Evolutionary conservation across 202 grass and related monocot species (phyloP).

Genomic region (Cymbopogon flexuosus): DNA sequence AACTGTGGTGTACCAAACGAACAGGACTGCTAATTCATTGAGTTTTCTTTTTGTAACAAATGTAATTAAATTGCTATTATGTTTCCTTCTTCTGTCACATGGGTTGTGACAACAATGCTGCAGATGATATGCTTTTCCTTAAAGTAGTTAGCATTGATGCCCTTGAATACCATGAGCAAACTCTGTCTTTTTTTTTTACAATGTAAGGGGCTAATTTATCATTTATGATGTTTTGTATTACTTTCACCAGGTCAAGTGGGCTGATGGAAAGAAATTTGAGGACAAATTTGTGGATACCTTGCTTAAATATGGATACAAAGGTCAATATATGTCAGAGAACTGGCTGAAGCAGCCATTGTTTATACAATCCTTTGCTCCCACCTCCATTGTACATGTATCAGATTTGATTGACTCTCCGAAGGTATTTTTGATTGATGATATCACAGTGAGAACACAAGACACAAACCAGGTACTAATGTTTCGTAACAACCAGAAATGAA

Average conservation of each 20-base stretch:
- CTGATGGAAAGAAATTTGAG: conserved; percentile 64
- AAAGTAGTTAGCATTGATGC: background rate
- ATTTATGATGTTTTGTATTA: conserved; percentile 20
- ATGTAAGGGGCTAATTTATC: background rate
- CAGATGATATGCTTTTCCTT: background rate
- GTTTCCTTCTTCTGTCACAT: conserved; percentile 2
- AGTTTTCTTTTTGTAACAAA: background rate
- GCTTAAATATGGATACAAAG: conserved; percentile 62
- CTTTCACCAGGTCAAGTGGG: conserved; percentile 57
- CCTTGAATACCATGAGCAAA: conserved; percentile 4
- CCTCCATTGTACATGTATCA: conserved; percentile 59
- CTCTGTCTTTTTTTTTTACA: background rate
- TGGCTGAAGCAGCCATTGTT: conserved; percentile 74
- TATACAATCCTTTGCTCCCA: conserved; percentile 75
- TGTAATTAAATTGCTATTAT: background rate
- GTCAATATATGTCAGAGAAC: conserved; percentile 64
- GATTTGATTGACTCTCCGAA: conserved; percentile 64
- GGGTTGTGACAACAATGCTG: background rate
- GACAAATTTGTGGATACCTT: conserved; percentile 70
- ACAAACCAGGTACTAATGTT: conserved; percentile 55
- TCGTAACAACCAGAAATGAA: background rate
- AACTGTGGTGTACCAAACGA: background rate
- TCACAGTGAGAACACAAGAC: conserved; percentile 60
- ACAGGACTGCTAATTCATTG: background rate
- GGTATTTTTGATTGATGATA: conserved; percentile 52